Evolutionary conservation across 2,329 filamentous ascomycete genomes (phyloP).

Genomic region (Botrytis tulipae): DNA sequence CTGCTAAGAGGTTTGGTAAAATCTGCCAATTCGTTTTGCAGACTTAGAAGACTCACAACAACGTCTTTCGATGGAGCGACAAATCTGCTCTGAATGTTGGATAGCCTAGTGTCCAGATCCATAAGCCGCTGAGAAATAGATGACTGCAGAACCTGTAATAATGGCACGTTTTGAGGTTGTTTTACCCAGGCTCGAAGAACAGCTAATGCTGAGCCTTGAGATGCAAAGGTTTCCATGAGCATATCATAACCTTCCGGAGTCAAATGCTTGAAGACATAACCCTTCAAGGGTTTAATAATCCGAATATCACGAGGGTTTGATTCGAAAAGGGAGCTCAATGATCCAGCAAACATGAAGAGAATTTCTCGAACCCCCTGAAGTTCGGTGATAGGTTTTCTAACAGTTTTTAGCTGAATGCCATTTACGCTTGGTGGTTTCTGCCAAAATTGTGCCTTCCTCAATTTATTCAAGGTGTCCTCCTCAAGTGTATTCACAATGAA

Average conservation of each 20-base stretch:
- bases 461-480: constrained; percentile 40
- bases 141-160: constrained; percentile 37
- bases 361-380: constrained; percentile 72
- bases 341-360: constrained; percentile 80
- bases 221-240: constrained; percentile 46
- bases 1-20: constrained; percentile 55
- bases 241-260: constrained; percentile 38
- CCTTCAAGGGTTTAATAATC: constrained; percentile 34
- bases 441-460: constrained; percentile 50
- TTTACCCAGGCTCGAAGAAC: constrained; percentile 49
- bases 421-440: constrained; percentile 36
- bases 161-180: constrained; percentile 33
- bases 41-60: constrained; percentile 63
- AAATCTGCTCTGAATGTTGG: constrained; percentile 58
- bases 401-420: constrained; percentile 33
- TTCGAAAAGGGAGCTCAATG: constrained; percentile 70
- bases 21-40: constrained; percentile 57
- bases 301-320: constrained; percentile 41
- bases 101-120: constrained; percentile 58
- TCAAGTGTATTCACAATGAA: constrained; percentile 37
- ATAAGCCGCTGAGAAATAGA: constrained; percentile 46
- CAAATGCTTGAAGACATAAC: constrained; percentile 41
- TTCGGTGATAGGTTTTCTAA: constrained; percentile 48
- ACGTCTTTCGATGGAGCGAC: constrained; percentile 52
- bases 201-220: constrained; percentile 48